Evolutionary conservation across 495 filamentous ascomycete genomes (phyloP).

Genomic region (Cenococcum geophilum): DNA sequence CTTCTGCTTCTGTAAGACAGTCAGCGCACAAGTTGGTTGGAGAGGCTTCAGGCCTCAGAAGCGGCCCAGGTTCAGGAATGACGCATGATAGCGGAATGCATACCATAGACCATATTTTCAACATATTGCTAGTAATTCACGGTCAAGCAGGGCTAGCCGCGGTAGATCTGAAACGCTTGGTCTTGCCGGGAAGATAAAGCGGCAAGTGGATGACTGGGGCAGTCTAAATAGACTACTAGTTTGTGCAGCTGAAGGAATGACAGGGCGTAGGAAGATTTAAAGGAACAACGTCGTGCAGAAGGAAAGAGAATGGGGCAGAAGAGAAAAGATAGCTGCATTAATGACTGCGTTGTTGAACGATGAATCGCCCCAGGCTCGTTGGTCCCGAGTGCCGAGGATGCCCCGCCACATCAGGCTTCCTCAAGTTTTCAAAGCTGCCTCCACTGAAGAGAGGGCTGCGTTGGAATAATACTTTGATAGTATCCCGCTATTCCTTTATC

Average conservation of each 20-base stretch:
- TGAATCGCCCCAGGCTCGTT: too few species aligned
- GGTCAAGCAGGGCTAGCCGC: background rate
- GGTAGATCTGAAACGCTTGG: background rate
- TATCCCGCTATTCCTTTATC: too few species aligned
- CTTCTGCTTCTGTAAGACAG: conserved; percentile 69
- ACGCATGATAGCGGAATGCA: conserved; percentile 21
- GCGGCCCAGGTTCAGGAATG: background rate
- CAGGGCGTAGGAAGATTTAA: background rate
- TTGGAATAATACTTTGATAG: too few species aligned
- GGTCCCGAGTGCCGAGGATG: too few species aligned
- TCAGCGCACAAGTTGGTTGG: conserved; percentile 12
- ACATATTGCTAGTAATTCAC: conserved; percentile 56
- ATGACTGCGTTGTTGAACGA: too few species aligned
- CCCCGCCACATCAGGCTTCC: too few species aligned
- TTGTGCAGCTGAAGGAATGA: background rate
- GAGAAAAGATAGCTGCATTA: background rate
- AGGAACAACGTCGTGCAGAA: background rate
- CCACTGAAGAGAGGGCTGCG: too few species aligned
- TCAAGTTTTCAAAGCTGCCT: too few species aligned
- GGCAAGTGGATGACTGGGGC: background rate
- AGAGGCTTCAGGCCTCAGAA: background rate
- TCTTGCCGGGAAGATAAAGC: background rate
- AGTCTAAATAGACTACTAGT: too few species aligned
- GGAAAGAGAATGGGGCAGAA: background rate
- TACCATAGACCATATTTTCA: conserved; percentile 99